Percentiles rank a stretch among this genome's conserved stretches.
Conservation (phyloP, 2,329 filamentous ascomycete genomes). For the Akanthomyces lecanii region DNA sequence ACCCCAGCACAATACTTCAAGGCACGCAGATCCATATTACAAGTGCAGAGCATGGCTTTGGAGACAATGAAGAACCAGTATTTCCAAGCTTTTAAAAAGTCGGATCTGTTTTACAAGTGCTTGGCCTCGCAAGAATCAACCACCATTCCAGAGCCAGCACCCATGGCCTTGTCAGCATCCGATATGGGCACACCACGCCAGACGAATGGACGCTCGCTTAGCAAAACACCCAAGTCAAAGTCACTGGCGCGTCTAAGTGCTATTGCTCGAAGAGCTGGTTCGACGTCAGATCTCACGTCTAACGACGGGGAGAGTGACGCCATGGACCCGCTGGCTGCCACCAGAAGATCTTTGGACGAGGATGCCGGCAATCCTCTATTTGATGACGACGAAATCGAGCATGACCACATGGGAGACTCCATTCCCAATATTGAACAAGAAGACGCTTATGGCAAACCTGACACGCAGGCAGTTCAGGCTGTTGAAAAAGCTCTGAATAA, state of each 20-base stretch:
- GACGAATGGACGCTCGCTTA: constrained; percentile 25
- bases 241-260: constrained; percentile 40
- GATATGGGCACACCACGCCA: constrained; percentile 11
- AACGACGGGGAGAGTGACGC: constrained; percentile 35
- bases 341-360: constrained; percentile 70
- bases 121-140: constrained; percentile 76
- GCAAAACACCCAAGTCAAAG: constrained; percentile 42
- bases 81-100: constrained; percentile 83
- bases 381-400: constrained; percentile 76
- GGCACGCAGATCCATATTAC: constrained; percentile 76
- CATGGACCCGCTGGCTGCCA: constrained; percentile 36
- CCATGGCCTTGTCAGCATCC: constrained; percentile 21
- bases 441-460: constrained; percentile 51
- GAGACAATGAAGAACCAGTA: constrained; percentile 79
- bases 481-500: constrained; percentile 90
- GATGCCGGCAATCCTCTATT: constrained; percentile 54
- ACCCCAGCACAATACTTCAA: constrained; percentile 76
- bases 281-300: constrained; percentile 44
- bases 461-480: constrained; percentile 80
- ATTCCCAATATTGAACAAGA: constrained; percentile 76
- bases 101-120: constrained; percentile 94
- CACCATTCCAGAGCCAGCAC: constrained; percentile 32
- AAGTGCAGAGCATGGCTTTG: constrained; percentile 75
- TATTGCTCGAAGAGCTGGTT: constrained; percentile 42
- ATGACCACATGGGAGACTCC: constrained; percentile 65